Evolutionary conservation across 371 early-diverging fungal species (phyloP).

Genomic region (Vairimorpha apis): DNA sequence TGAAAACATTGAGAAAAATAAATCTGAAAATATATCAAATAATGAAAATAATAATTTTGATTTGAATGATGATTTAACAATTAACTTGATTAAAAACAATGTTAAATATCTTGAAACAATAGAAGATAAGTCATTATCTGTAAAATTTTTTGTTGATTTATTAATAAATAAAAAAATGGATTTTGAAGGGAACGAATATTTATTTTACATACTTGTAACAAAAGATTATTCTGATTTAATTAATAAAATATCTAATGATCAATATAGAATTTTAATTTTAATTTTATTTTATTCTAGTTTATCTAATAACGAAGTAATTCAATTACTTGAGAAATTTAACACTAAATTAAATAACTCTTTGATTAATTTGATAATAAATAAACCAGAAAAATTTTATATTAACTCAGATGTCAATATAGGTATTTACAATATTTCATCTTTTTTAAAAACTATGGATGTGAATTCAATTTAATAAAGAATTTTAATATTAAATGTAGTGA

Average conservation of each 20-base stretch:
- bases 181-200: not conserved
- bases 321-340: not conserved
- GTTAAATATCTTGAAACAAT: slow-evolving; percentile 5
- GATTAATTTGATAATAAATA: slow-evolving; percentile 15
- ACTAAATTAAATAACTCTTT: not conserved
- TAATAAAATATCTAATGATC: not conserved
- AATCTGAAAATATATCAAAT: not conserved
- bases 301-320: not conserved
- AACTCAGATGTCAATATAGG: not conserved
- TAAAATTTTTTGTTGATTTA: not conserved
- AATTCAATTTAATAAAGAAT: not conserved
- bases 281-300: not conserved
- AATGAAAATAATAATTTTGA: slow-evolving; percentile 7
- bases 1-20: not conserved
- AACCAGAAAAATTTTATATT: slow-evolving; percentile 6
- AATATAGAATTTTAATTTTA: not conserved
- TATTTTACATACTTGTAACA: not conserved
- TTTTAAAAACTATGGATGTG: slow-evolving; percentile 15
- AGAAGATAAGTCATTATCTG: not conserved
- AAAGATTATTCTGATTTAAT: not conserved
- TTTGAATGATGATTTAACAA: slow-evolving; percentile 12
- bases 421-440: slow-evolving; percentile 9
- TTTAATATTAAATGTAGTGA: slow-evolving; percentile 11
- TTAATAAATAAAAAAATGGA: not conserved
- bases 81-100: slow-evolving; percentile 17